These are phyloP conservation scores for Saccharomyces kudriavzevii DNA, from an alignment of 805 yeast genomes.

Conservation along the genomic window DNA sequence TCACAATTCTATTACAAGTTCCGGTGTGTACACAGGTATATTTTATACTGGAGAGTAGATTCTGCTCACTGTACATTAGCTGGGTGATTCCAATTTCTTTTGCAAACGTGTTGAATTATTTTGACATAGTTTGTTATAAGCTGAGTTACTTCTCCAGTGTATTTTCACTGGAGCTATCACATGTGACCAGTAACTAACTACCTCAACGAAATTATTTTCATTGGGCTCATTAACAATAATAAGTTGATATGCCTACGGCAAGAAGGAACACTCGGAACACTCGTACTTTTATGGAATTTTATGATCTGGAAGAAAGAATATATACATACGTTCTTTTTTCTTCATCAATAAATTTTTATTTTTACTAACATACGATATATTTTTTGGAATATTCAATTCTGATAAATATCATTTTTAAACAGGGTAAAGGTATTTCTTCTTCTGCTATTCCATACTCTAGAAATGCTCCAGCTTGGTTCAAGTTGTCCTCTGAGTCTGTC, in stretches of 20 bases:
- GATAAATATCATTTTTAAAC: constrained; percentile 11
- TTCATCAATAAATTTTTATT: not conserved
- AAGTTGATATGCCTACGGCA: not conserved
- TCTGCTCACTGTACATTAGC: constrained; percentile 23
- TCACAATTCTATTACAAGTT: constrained; percentile 10
- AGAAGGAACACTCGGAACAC: not conserved
- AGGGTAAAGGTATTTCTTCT: constrained; percentile 99
- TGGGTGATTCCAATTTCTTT: constrained; percentile 30
- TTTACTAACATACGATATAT: constrained; percentile 8
- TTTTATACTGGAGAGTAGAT: not conserved
- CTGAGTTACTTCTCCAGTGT: not conserved
- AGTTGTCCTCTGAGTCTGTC: constrained; percentile 88
- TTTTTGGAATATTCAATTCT: constrained; percentile 3
- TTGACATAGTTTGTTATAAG: not conserved
- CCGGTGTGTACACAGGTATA: not conserved
- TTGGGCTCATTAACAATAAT: not conserved
- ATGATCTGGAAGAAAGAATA: not conserved
- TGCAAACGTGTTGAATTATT: not conserved
- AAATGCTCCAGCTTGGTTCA: constrained; percentile 99
- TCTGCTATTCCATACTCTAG: constrained; percentile 99
- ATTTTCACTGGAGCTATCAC: not conserved
- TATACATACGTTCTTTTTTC: not conserved
- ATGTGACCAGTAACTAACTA: not conserved
- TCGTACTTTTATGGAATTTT: not conserved
- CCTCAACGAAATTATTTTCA: not conserved